Base-by-base conservation (phyloP, 495 filamentous ascomycete genomes). In the Podospora pseudopauciseta region DNA sequence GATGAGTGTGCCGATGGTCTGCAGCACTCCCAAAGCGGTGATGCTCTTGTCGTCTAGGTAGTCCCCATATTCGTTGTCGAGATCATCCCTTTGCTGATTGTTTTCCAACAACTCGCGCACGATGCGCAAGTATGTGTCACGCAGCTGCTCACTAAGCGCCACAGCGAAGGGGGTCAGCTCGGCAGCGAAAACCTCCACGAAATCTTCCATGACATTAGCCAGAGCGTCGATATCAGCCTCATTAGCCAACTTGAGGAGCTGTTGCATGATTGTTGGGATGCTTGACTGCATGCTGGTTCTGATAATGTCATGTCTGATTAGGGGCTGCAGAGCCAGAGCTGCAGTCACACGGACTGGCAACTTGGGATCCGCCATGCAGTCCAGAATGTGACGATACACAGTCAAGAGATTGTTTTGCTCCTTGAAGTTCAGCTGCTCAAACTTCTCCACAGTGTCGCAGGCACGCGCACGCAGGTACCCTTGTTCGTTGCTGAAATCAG, bases 181-280 rank as follows among this genome's bases (percentile, higher is more conserved):
- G 2, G 91, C 82, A 19, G 95, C 94, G 78, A 99, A 99, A 0
- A 98, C 95, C 78, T 99, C 95, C 63, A 99, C 95, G 76, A 98
- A 98, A 73, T 99, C 96, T 77, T 99, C 95, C 95, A 97, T 97
- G n/a, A 97, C 93, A 72, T 97, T 97, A n/a, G 93, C 92, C 20
- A 97, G 79, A 19, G 93, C 92, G 78, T 97, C 93, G 63, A 97
- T 94, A 72, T 97, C 93, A 58, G 93, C 93, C 79, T 97, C 93
- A 75, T 97, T 97, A 28, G 95, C 94, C 67, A 99, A 81, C 80
- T 98, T 98, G 34, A 99, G 85, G 18, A 99, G 83, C 79, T 98
- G 93, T 79, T 99, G 95, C 95, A 99, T 99, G 76, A 99, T 97
- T 74, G 96, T 94, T n/a, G 96, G 93, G 65, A 99, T 99, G 78